Percentiles rank a stretch among this genome's conserved stretches.
Evolutionary conservation across 192 early-diverging fungal genomes (phyloP).

Genomic region (Neocallimastix lanati): DNA sequence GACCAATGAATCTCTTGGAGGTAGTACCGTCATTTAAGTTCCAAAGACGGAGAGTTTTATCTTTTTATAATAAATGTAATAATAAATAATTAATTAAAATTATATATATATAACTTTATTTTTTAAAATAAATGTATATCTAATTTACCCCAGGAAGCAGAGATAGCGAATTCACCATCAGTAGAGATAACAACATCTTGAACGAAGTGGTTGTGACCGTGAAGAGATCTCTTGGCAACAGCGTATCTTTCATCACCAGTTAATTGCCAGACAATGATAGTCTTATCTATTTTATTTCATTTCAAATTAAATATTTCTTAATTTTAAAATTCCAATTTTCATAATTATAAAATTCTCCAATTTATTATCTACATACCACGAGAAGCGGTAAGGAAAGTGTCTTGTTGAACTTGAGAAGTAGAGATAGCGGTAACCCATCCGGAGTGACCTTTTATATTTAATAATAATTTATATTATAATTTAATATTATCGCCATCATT

Average conservation of each 20-base stretch:
- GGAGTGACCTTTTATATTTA: constrained; percentile 39
- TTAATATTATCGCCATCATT: too few relatives aligned
- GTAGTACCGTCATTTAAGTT: constrained; percentile 88
- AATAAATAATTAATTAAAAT: too few relatives aligned
- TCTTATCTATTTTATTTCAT: constrained; percentile 80
- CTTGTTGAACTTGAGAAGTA: constrained; percentile 86
- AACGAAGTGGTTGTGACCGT: constrained; percentile 99
- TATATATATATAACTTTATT: too few relatives aligned
- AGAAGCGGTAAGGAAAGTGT: constrained; percentile 92
- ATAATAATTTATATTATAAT: too few relatives aligned
- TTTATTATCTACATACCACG: constrained; percentile 70
- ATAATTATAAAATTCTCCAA: too few relatives aligned
- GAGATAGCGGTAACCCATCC: constrained; percentile 93
- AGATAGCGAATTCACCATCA: constrained; percentile 95
- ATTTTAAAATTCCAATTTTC: too few relatives aligned
- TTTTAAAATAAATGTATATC: too few relatives aligned
- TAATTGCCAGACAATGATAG: constrained; percentile 94
- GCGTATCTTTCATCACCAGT: constrained; percentile 92
- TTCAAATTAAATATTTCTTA: too few relatives aligned
- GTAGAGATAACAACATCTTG: constrained; percentile 96
- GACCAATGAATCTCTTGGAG: constrained; percentile 92
- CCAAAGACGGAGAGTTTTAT: constrained; percentile 99
- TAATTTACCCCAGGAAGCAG: constrained; percentile 88
- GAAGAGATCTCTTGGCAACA: constrained; percentile 69
- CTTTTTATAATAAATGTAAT: too few relatives aligned